Evolutionary conservation across 2,329 filamentous ascomycete species (phyloP), one percentile per base, ranked within the genome.

Genomic region (Nigrospora oryzae): DNA sequence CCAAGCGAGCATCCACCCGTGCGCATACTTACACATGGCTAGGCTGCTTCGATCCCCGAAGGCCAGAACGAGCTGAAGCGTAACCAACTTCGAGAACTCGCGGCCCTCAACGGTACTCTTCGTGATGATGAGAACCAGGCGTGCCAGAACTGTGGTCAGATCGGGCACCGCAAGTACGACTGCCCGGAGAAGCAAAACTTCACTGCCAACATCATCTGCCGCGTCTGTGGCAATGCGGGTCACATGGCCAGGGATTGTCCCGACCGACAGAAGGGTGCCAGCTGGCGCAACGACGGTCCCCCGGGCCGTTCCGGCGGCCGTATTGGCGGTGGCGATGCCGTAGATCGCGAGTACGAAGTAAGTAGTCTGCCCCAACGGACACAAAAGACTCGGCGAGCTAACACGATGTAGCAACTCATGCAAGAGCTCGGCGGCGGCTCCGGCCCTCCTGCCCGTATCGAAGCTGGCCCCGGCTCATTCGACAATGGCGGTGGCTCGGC

Each of bases 51-150:
- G 5, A 98, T 97, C 54, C 93, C 93, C 15, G 93, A 98, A 71
- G 93, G 91, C 41, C 93, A 98, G 65, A 98, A 98, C 66, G 93
- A 97, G 67, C 83, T 98, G 59, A 98, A 98, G 79, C 84, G 93
- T 45, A 97, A 97, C 68, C 93, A 98, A 69, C 85, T 98, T 46
- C 88, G 93, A 68, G 93, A 98, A 67, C 86, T 98, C 53, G 93
- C 93, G 37, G 89, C 93, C 23, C 85, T 98, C 58, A 98, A 98
- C 81, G 93, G 93, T 79, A 98, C 93, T 10, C 83, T 98, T 16
- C 91, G 93, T 73, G 93, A 98, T 62, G 93, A 98, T 60, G 93
- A 98, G 65, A 98, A 98, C 67, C 93, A 98, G 66, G 93, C 93
- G 53, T 98, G 93, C 70, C 93, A 98, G 72, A 98, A 98, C 74